A percentile compares a stretch with the other conserved stretches of the same genome.
Conservation (phyloP, 2,329 filamentous ascomycete genomes). For the Fusarium sp. region DNA sequence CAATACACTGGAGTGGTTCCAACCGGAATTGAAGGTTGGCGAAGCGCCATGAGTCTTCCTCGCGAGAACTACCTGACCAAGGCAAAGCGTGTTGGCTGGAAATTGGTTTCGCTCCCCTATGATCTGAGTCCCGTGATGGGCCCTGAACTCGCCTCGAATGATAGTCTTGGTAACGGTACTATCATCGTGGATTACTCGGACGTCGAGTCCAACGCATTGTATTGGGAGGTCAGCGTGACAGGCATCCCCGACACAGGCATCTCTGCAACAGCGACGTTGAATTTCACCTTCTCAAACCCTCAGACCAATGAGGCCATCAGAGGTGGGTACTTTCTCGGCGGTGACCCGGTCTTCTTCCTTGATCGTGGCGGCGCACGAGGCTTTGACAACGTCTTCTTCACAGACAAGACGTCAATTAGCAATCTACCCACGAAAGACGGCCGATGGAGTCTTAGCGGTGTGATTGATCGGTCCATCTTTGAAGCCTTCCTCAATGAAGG, state of each 20-base stretch:
- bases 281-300: constrained; percentile 50
- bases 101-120: constrained; percentile 66
- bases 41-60: constrained; percentile 56
- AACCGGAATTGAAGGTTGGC: constrained; percentile 52
- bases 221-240: constrained; percentile 69
- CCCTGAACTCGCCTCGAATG: constrained; percentile 59
- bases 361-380: constrained; percentile 49
- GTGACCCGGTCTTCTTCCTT: constrained; percentile 50
- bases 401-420: constrained; percentile 51
- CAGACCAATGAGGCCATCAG: constrained; percentile 47
- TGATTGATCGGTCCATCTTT: constrained; percentile 55
- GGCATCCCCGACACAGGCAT: constrained; percentile 47
- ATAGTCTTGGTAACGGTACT: constrained; percentile 63
- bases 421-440: constrained; percentile 28
- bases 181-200: constrained; percentile 66
- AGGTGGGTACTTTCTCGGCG: constrained; percentile 50
- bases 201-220: constrained; percentile 61
- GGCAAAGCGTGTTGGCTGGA: constrained; percentile 65
- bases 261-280: constrained; percentile 44
- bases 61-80: constrained; percentile 67
- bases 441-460: constrained; percentile 52
- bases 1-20: constrained; percentile 53
- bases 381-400: constrained; percentile 54
- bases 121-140: constrained; percentile 65
- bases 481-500: constrained; percentile 56